Evolutionary conservation across 306 rosid genomes (phyloP), one percentile per base, ranked within the genome.

Genomic region (Albizia julibrissin): DNA sequence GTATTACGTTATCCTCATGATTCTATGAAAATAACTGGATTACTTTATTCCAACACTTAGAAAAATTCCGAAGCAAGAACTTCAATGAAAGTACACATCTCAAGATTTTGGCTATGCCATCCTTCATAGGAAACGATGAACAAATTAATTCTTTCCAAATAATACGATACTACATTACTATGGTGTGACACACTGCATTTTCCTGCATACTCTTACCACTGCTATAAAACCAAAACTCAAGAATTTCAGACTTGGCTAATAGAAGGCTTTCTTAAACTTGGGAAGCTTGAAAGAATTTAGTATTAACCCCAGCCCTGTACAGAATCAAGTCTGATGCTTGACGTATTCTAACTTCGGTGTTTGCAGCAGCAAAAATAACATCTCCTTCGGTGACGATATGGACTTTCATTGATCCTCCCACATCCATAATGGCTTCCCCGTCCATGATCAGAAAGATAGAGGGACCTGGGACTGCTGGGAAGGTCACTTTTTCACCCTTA

Each of bases 261-360:
- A 37, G 18, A 69, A 33, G 29, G 27, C 49, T 16, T 33, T 8
- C 9, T 47, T 47, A 33, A 74, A 22, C 66, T 70, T 8, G 59
- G 7, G 84, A 33, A 52, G 76, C 29, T 66, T 89, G 78, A 69
- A 91, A 89, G 81, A 84, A 85, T 87, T 33, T 85, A 79, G 79
- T 80, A 83, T 87, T 93, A 74, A 93, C 91, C 72, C 95, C 97
- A 0, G 95, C 76, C 77, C 94, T 87, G 49, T 83, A 91, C 80
- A 93, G 46, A 74, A 75, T 86, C 84, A 93, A 66, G 83, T 83
- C 79, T 24, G 92, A 87, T 62, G 87, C 86, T 77, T 89, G 58
- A 16, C 81, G 76, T 69, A 91, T 84, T 39, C 26, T 79, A 74
- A 91, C 75, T 85, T 84, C 88, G 9, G 88, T 83, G 64, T 88